These are phyloP conservation scores for Pistacia integerrima DNA, from an alignment of 345 rosid species.

Conservation along the genomic window DNA sequence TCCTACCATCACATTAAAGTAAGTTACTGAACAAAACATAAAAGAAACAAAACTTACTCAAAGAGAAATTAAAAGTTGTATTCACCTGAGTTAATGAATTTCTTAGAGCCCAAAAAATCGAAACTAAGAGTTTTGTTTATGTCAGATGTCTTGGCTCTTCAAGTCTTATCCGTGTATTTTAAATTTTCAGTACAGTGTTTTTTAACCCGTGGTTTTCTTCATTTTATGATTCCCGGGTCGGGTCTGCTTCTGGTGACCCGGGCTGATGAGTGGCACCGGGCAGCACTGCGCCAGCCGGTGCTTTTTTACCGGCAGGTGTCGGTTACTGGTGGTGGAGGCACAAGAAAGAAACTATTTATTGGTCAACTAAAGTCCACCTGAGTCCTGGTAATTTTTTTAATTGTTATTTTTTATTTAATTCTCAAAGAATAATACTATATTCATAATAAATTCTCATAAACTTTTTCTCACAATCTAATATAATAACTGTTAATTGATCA, in stretches of 20 bases:
- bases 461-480: no score
- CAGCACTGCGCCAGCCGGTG: not conserved
- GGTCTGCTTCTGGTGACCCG: not conserved
- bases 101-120: slow-evolving; percentile 23
- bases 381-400: not conserved
- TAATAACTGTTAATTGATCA: no score
- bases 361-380: no score
- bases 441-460: no score
- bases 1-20: not conserved
- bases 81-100: slow-evolving; percentile 29
- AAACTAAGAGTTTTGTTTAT: slow-evolving; percentile 7
- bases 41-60: slow-evolving; percentile 10
- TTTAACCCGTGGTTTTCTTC: not conserved
- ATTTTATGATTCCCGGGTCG: not conserved
- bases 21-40: slow-evolving; percentile 23
- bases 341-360: no score
- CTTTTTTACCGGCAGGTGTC: not conserved
- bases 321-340: not conserved
- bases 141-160: slow-evolving; percentile 31
- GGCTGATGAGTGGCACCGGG: no score
- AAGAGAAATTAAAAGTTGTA: slow-evolving; percentile 5
- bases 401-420: not conserved
- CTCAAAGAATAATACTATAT: no score
- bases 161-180: slow-evolving; percentile 24
- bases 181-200: slow-evolving; percentile 6